phyloP scores from a whole-genome alignment of 495 filamentous ascomycete species.

The Penicillium waksmanii region DNA sequence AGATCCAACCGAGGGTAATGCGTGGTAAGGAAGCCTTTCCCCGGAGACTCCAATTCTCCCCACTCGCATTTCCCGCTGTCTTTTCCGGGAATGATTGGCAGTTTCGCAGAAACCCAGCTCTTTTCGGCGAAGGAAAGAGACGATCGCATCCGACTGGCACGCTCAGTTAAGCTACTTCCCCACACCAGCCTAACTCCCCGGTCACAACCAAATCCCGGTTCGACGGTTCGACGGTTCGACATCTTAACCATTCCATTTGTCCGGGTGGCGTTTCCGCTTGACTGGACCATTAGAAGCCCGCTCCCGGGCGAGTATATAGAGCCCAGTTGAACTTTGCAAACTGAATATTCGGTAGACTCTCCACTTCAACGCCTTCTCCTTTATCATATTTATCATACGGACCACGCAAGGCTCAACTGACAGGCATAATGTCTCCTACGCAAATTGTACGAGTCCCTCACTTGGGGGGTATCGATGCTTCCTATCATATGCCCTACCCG shows the following conservation, averaged over 20 bases:
- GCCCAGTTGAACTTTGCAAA: constrained; percentile 1
- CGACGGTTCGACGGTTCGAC: background rate
- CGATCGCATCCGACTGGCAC: background rate
- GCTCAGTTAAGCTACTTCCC: constrained; percentile 1
- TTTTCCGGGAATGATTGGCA: constrained; percentile 1
- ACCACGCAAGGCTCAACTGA: constrained; percentile 1
- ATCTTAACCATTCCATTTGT: constrained; percentile 1
- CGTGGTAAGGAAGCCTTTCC: background rate
- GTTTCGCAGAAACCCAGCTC: background rate
- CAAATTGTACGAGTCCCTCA: constrained; percentile 37
- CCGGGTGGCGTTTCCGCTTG: background rate
- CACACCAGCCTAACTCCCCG: constrained; percentile 1
- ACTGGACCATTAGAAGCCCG: background rate
- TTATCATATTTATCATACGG: constrained; percentile 1
- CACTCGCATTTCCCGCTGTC: background rate
- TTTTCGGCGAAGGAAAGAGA: constrained; percentile 1
- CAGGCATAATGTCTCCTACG: background rate
- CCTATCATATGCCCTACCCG: constrained; percentile 37
- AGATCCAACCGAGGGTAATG: constrained; percentile 1
- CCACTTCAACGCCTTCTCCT: background rate
- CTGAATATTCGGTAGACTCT: background rate
- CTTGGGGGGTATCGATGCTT: constrained; percentile 39
- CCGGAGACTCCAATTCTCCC: constrained; percentile 1
- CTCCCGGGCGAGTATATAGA: background rate
- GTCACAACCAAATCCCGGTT: background rate